These are phyloP conservation scores for Thymus mandschuricus DNA, from an alignment of 257 asterid species.

Conservation along the genomic window DNA sequence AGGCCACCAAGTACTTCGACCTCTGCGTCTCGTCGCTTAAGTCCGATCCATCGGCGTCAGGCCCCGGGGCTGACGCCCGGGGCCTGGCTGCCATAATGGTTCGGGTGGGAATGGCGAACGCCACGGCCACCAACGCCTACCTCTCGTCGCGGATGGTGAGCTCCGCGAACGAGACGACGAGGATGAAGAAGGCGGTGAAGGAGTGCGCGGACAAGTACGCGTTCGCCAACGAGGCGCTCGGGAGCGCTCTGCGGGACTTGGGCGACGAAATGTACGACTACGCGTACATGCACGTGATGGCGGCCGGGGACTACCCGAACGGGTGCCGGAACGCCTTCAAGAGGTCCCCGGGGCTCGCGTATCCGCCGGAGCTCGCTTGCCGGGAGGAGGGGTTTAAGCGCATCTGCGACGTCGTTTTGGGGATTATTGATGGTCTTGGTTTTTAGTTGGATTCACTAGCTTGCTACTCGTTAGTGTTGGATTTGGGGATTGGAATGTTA, in stretches of 20 bases:
- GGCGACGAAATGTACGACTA: slow-evolving; percentile 62
- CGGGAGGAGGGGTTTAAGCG: slow-evolving; percentile 73
- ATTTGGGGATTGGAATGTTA: background rate
- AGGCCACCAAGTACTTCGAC: slow-evolving; percentile 67
- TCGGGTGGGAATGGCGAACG: slow-evolving; percentile 57
- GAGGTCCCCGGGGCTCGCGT: slow-evolving; percentile 48
- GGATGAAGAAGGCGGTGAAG: slow-evolving; percentile 48
- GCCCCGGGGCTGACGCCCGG: slow-evolving; percentile 60
- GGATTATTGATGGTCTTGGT: slow-evolving; percentile 65
- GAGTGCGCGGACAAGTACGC: slow-evolving; percentile 73
- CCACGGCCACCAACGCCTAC: slow-evolving; percentile 68
- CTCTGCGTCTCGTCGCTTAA: slow-evolving; percentile 72
- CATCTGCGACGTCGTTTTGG: slow-evolving; percentile 76
- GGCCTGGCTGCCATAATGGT: slow-evolving; percentile 72
- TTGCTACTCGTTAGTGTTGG: background rate
- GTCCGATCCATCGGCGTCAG: slow-evolving; percentile 58
- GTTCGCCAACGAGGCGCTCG: slow-evolving; percentile 64
- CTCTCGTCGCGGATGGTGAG: slow-evolving; percentile 45
- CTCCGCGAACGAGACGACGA: slow-evolving; percentile 36
- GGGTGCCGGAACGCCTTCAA: slow-evolving; percentile 63
- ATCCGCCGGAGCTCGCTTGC: slow-evolving; percentile 62
- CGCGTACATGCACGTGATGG: slow-evolving; percentile 85
- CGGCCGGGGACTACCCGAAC: slow-evolving; percentile 84
- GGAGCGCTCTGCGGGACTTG: slow-evolving; percentile 59
- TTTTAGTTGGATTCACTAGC: slow-evolving; percentile 4